phyloP scores from a whole-genome alignment of 1,139 yeast genomes.

The Kurtzmaniella quercitrusa region DNA sequence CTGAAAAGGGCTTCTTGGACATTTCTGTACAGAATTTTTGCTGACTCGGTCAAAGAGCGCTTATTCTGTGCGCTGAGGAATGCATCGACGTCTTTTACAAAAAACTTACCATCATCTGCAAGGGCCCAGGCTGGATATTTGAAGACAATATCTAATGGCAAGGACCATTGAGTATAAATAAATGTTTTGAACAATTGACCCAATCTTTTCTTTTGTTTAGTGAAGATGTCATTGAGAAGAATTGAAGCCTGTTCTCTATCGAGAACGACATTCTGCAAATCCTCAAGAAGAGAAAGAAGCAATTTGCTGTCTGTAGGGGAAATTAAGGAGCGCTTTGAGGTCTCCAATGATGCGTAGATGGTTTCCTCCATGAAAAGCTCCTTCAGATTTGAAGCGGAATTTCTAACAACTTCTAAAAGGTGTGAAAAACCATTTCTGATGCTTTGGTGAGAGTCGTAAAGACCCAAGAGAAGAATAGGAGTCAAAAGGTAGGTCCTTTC shows the following conservation, averaged over 20 bases:
- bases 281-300: conserved; percentile 41
- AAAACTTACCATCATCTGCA: conserved; percentile 15
- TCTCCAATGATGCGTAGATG: conserved; percentile 36
- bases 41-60: background rate
- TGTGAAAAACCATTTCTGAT: conserved; percentile 26
- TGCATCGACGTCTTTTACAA: conserved; percentile 2
- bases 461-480: conserved; percentile 36
- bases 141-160: conserved; percentile 27
- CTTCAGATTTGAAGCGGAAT: conserved; percentile 11
- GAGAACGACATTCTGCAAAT: conserved; percentile 25
- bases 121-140: conserved; percentile 34
- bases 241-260: conserved; percentile 25
- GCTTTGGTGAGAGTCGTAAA: conserved; percentile 25
- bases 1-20: conserved; percentile 55
- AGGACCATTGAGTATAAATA: conserved; percentile 41
- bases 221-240: conserved; percentile 25
- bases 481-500: conserved; percentile 30
- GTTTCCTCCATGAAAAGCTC: conserved; percentile 35
- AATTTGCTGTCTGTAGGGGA: conserved; percentile 60
- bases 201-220: conserved; percentile 33
- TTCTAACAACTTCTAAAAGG: conserved; percentile 19
- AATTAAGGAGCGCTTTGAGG: conserved; percentile 48
- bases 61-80: background rate
- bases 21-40: conserved; percentile 22
- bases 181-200: conserved; percentile 38